phyloP scores from a whole-genome alignment of 495 filamentous ascomycete genomes.

The Penicillium paxilli region DNA sequence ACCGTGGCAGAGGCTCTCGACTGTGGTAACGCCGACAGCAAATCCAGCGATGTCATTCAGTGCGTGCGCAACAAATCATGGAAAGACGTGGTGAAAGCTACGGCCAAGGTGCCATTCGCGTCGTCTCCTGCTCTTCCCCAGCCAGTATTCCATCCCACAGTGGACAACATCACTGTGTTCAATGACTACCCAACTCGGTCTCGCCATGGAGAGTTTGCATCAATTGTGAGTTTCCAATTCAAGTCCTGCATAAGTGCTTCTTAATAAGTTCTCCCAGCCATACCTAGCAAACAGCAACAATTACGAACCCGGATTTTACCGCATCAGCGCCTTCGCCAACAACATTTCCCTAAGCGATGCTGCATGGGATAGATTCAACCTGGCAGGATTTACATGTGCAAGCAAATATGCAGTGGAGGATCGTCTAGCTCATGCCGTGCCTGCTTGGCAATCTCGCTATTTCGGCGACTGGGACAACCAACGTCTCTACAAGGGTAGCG shows the following conservation, averaged over 20 bases:
- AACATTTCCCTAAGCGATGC: slow-evolving; percentile 22
- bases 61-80: slow-evolving; percentile 47
- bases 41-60: slow-evolving; percentile 24
- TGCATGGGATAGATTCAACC: slow-evolving; percentile 41
- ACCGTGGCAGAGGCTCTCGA: slow-evolving; percentile 40
- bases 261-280: slow-evolving; percentile 24
- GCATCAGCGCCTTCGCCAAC: slow-evolving; percentile 28
- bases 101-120: slow-evolving; percentile 21
- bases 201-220: slow-evolving; percentile 33
- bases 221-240: slow-evolving; percentile 12
- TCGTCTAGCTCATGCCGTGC: slow-evolving; percentile 28
- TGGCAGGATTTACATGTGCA: slow-evolving; percentile 48
- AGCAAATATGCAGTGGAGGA: slow-evolving; percentile 30
- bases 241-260: neutral
- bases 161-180: slow-evolving; percentile 49
- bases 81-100: slow-evolving; percentile 30
- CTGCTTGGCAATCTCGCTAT: slow-evolving; percentile 54
- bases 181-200: slow-evolving; percentile 38
- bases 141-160: slow-evolving; percentile 47
- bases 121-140: slow-evolving; percentile 23
- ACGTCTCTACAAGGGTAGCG: slow-evolving; percentile 41
- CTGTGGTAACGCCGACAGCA: slow-evolving; percentile 21
- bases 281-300: slow-evolving; percentile 46
- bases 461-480: slow-evolving; percentile 50
- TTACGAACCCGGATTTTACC: slow-evolving; percentile 47